Percentiles rank a stretch among this genome's conserved stretches.
Evolutionary conservation across 805 yeast species (phyloP).

Genomic region (Barnettozyma pratensis): DNA sequence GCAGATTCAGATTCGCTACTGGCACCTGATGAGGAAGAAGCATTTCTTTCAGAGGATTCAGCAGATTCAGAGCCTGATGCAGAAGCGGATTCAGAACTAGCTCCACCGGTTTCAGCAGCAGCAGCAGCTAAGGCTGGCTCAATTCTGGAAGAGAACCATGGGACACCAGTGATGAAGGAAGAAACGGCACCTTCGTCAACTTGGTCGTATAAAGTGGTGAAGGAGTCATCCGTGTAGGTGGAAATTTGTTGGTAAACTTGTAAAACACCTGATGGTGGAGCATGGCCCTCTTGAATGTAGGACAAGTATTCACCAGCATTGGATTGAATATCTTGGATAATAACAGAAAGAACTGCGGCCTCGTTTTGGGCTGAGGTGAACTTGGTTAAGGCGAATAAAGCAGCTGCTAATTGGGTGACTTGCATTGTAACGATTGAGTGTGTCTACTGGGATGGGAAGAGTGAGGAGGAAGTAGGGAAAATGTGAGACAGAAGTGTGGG

Average conservation of each 20-base stretch:
- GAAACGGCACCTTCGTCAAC: slow-evolving; percentile 25
- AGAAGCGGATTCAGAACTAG: slow-evolving; percentile 10
- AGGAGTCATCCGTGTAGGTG: slow-evolving; percentile 31
- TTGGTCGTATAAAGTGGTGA: slow-evolving; percentile 26
- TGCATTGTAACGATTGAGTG: slow-evolving; percentile 3
- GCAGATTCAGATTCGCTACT: slow-evolving; percentile 1
- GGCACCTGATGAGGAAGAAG: slow-evolving; percentile 8
- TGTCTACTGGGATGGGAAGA: neutral
- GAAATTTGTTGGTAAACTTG: slow-evolving; percentile 23
- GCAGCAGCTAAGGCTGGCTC: slow-evolving; percentile 14
- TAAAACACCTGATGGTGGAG: slow-evolving; percentile 27
- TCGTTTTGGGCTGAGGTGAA: slow-evolving; percentile 5
- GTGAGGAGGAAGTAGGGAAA: neutral
- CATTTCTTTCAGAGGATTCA: slow-evolving; percentile 41
- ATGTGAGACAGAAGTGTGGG: neutral
- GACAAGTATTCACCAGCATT: slow-evolving; percentile 19
- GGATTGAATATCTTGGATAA: slow-evolving; percentile 16
- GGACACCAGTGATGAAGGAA: slow-evolving; percentile 26
- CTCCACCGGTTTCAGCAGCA: slow-evolving; percentile 6
- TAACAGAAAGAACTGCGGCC: slow-evolving; percentile 1
- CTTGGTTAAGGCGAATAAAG: slow-evolving; percentile 5
- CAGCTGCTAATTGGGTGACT: slow-evolving; percentile 1
- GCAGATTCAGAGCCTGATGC: neutral
- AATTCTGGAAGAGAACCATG: slow-evolving; percentile 27
- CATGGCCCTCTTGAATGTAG: slow-evolving; percentile 18